Evolutionary conservation across 2,329 filamentous ascomycete species (phyloP).

Genomic region (Botrytis fragariae): DNA sequence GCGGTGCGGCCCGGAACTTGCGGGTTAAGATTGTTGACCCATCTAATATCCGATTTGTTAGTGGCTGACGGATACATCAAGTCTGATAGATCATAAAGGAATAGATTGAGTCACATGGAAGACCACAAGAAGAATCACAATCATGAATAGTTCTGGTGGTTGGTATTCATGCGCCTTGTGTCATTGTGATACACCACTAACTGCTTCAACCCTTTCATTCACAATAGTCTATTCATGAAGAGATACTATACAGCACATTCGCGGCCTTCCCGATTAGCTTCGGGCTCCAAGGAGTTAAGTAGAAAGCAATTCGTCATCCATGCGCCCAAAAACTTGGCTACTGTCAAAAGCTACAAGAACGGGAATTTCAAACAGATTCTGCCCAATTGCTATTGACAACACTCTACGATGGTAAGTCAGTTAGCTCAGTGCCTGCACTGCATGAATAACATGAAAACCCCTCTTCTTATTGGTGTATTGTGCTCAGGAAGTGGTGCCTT

Average conservation of each 20-base stretch:
- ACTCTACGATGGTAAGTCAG: not conserved
- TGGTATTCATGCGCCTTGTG: not conserved
- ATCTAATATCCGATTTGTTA: not conserved
- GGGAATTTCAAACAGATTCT: not conserved
- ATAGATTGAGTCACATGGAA: not conserved
- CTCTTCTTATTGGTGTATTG: not conserved
- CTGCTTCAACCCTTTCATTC: not conserved
- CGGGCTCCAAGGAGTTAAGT: not conserved
- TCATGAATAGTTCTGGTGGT: not conserved
- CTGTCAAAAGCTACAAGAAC: not conserved
- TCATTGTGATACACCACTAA: not conserved
- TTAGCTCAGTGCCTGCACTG: not conserved
- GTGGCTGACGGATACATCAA: not conserved
- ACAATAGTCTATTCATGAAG: not conserved
- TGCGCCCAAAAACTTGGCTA: not conserved
- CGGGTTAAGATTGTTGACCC: not conserved
- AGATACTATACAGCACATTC: not conserved
- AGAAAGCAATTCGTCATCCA: not conserved
- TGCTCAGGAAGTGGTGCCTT: not conserved
- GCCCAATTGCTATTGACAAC: not conserved
- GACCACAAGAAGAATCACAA: not conserved
- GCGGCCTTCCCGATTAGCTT: not conserved
- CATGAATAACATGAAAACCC: not conserved
- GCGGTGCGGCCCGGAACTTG: not conserved
- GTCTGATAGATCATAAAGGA: not conserved